phyloP scores from a whole-genome alignment of 441 rosid species.

The Eutrema salsugineum region DNA sequence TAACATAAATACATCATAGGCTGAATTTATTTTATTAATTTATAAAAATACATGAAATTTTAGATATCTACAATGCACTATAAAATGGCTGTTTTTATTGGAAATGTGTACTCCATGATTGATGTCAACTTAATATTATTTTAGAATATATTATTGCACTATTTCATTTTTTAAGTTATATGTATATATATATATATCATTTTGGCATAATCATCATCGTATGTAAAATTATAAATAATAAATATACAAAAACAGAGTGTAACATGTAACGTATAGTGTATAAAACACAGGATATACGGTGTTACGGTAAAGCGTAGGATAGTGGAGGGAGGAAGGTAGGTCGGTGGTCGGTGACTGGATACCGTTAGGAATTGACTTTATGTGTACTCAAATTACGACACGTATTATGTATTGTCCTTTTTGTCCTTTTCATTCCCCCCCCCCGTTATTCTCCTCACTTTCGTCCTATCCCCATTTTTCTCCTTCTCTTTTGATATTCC shows the following conservation, averaged over 20 bases:
- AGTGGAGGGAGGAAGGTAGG: constrained; percentile 10
- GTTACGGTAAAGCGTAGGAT: background rate
- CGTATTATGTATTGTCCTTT: constrained; percentile 19
- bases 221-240: too few relatives aligned
- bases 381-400: constrained; percentile 12
- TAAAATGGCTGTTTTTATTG: too few relatives aligned
- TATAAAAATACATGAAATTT: background rate
- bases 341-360: constrained; percentile 31
- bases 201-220: too few relatives aligned
- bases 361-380: constrained; percentile 23
- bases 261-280: too few relatives aligned
- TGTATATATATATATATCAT: too few relatives aligned
- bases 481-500: background rate
- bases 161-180: too few relatives aligned
- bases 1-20: background rate
- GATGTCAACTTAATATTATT: too few relatives aligned
- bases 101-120: too few relatives aligned
- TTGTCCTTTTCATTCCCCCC: constrained; percentile 14
- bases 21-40: too few relatives aligned
- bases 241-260: too few relatives aligned
- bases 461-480: background rate
- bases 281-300: background rate
- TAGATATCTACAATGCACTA: background rate
- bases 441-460: background rate
- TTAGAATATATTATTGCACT: too few relatives aligned